Conservation (phyloP, 257 asterid genomes). For the Echium plantagineum region DNA sequence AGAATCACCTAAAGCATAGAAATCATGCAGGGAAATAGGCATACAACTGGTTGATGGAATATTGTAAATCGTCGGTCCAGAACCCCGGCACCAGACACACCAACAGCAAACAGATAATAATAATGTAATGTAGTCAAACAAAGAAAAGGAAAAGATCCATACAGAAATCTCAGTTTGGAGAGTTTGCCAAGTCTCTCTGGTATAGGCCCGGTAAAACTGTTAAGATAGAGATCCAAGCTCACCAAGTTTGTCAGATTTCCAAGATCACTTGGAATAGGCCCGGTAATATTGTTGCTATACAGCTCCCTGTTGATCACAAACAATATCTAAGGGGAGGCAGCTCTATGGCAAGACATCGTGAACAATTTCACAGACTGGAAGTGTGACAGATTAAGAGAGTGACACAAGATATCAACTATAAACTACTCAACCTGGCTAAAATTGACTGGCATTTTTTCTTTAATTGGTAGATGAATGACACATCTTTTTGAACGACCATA, state of each 20-base stretch:
- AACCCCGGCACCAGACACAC: neutral
- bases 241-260: conserved; percentile 95
- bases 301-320: conserved; percentile 57
- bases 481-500: too few relatives aligned
- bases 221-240: conserved; percentile 97
- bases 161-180: conserved; percentile 87
- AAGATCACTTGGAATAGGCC: conserved; percentile 73
- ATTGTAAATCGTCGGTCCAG: too few relatives aligned
- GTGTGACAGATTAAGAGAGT: neutral
- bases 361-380: neutral
- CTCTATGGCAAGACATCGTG: neutral
- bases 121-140: neutral
- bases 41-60: too few relatives aligned
- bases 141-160: conserved; percentile 27
- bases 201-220: conserved; percentile 76
- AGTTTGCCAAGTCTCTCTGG: conserved; percentile 84
- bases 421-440: neutral
- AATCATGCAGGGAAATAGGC: too few relatives aligned
- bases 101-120: neutral
- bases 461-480: neutral
- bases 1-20: too few relatives aligned
- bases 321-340: neutral
- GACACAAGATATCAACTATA: neutral
- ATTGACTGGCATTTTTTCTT: neutral
- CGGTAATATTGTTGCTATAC: conserved; percentile 85